Evolutionary conservation across 495 filamentous ascomycete species (phyloP), one percentile per base, ranked within the genome.

Genomic region (Chaetomidium leptoderma): DNA sequence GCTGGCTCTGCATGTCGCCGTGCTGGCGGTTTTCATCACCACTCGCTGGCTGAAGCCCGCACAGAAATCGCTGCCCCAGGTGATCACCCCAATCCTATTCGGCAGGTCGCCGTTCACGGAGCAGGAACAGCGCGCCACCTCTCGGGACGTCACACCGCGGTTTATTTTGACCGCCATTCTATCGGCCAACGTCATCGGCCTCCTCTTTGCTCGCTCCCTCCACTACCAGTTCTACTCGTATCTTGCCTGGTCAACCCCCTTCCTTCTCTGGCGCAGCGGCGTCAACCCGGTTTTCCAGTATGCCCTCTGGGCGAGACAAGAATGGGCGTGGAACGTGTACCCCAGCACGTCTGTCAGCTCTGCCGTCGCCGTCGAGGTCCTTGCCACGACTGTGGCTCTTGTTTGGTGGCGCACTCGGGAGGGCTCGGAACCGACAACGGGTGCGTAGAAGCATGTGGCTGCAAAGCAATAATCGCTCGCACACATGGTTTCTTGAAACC

Each of bases 181-280:
- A 47, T 86, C 86, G 4, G 87, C 91, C 37, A 88, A 93, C 58
- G 77, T 82, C 35, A 84, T 96, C 63, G 93, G 93, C 36, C 81
- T 96, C 74, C 82, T 97, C 35, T 97, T 91, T 66, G 93, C 93
- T 14, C 80, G 93, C 52, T 90, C 86, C 23, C 78, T 98, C 53
- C 93, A 98, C 75, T 98, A 97, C 72, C 93, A 98, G 67, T 98
- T 98, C 76, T 97, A 92, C 76, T 81, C 89, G 48, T 96, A 92
- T 77, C 79, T 96, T 42, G 87, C 89, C 44, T 96, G 91, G 91
- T 83, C 89, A 13, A 91, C 91, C 7, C 93, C 93, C 0, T 96
- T 90, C 69, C 81, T 98, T 21, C 80, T 97, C 46, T 97, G 92
- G 91, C 83, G 83, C 55, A 83, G 85, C 55, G 86, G 86, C 4